Conservation (phyloP, 441 rosid genomes). For the Bruguiera hainesii region DNA sequence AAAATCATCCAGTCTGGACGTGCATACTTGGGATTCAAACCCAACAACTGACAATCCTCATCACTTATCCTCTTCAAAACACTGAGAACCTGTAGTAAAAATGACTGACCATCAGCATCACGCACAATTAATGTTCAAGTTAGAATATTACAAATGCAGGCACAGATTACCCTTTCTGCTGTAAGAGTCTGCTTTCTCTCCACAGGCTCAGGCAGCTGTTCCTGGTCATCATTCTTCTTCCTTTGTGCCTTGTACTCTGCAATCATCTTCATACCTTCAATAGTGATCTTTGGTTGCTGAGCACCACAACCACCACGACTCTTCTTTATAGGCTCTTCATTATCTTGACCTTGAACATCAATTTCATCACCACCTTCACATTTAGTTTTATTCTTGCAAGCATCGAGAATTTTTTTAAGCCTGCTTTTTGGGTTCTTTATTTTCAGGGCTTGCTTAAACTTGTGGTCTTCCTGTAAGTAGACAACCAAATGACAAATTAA, state of each 20-base stretch:
- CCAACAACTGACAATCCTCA: constrained; percentile 79
- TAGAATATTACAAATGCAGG: neutral
- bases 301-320: constrained; percentile 88
- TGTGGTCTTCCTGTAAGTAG: constrained; percentile 78
- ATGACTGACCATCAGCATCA: constrained; percentile 16
- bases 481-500: neutral
- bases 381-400: constrained; percentile 84
- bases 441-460: constrained; percentile 92
- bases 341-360: constrained; percentile 60
- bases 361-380: constrained; percentile 93
- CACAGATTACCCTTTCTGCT: constrained; percentile 76
- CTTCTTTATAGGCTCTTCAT: constrained; percentile 80
- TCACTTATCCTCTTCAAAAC: constrained; percentile 96
- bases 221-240: constrained; percentile 85
- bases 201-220: constrained; percentile 96
- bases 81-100: constrained; percentile 61
- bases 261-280: constrained; percentile 98
- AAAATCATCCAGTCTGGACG: constrained; percentile 99
- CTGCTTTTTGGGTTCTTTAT: constrained; percentile 89
- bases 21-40: constrained; percentile 92
- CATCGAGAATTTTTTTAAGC: constrained; percentile 88
- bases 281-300: constrained; percentile 77
- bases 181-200: constrained; percentile 94
- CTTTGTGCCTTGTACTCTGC: constrained; percentile 82
- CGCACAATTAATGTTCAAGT: neutral